A percentile compares a stretch with the other conserved stretches of the same genome.
Evolutionary conservation across 2,329 filamentous ascomycete genomes (phyloP).

Genomic region (Rutstroemia sp.): DNA sequence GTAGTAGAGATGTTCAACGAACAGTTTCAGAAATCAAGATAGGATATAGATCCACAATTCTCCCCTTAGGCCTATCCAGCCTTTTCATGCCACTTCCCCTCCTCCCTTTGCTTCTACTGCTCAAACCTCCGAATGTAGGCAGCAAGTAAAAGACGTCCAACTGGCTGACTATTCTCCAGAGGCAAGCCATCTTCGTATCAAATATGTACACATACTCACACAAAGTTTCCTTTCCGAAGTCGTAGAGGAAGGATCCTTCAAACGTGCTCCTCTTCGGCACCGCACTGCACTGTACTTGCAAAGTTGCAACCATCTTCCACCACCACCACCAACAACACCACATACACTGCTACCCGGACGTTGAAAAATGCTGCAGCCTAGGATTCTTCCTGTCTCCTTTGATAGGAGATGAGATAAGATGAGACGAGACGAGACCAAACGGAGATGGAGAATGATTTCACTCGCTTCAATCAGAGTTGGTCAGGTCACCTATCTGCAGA

Average conservation of each 20-base stretch:
- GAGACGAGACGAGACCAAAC: not conserved
- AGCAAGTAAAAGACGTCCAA: not conserved
- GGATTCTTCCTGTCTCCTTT: not conserved
- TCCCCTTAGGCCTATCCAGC: not conserved
- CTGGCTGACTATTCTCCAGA: not conserved
- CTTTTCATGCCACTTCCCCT: not conserved
- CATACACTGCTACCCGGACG: not conserved
- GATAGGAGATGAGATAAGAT: not conserved
- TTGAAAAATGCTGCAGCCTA: slow-evolving; percentile 4
- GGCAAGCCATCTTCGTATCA: slow-evolving; percentile 3
- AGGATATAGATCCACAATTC: not conserved
- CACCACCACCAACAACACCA: not conserved
- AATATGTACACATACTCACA: not conserved
- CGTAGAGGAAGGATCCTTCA: slow-evolving; percentile 7
- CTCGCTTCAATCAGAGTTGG: not conserved
- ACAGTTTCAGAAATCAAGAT: not conserved
- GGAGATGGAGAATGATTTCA: no score
- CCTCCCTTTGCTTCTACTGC: no score
- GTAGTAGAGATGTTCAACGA: not conserved
- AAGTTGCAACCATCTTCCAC: slow-evolving; percentile 4
- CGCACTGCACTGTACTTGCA: not conserved
- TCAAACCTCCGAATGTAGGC: not conserved
- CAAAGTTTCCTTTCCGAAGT: slow-evolving; percentile 4
- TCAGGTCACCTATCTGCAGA: not conserved
- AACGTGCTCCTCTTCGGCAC: not conserved